Conservation (phyloP, 768 basidiomycete genomes). For the Sporobolomyces pararoseus region DNA sequence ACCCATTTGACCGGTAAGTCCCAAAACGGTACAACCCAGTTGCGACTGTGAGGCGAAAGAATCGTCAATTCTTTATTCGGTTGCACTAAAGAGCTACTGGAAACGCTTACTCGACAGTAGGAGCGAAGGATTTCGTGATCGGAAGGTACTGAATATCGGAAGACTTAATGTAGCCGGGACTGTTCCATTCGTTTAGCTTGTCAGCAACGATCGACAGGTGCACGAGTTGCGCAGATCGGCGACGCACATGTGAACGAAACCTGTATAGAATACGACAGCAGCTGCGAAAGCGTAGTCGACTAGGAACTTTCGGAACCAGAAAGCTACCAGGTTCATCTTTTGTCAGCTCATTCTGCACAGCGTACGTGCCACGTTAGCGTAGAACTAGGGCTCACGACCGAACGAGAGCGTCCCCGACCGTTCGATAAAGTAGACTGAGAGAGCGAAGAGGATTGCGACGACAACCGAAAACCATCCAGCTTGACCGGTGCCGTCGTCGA, state of each 20-base stretch:
- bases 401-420: conserved; percentile 37
- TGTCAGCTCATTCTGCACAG: too few species aligned
- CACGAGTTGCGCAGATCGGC: too few species aligned
- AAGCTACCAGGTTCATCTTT: too few species aligned
- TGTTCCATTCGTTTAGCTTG: conserved; percentile 3
- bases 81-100: too few species aligned
- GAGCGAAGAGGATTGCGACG: conserved; percentile 46
- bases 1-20: conserved; percentile 82
- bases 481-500: conserved; percentile 27
- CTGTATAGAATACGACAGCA: conserved; percentile 44
- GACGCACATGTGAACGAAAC: conserved; percentile 44
- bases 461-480: conserved; percentile 46
- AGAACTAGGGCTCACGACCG: conserved; percentile 32
- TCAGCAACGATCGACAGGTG: too few species aligned
- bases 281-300: conserved; percentile 46
- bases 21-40: conserved; percentile 88
- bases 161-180: conserved; percentile 43
- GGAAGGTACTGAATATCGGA: conserved; percentile 38
- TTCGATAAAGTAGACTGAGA: conserved; percentile 45
- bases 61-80: too few species aligned
- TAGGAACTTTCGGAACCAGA: conserved; percentile 44
- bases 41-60: conserved; percentile 52
- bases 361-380: too few species aligned
- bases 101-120: conserved; percentile 38
- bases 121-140: conserved; percentile 38